Evolutionary conservation across 495 filamentous ascomycete species (phyloP).

Genomic region (Daldinia concentrica): DNA sequence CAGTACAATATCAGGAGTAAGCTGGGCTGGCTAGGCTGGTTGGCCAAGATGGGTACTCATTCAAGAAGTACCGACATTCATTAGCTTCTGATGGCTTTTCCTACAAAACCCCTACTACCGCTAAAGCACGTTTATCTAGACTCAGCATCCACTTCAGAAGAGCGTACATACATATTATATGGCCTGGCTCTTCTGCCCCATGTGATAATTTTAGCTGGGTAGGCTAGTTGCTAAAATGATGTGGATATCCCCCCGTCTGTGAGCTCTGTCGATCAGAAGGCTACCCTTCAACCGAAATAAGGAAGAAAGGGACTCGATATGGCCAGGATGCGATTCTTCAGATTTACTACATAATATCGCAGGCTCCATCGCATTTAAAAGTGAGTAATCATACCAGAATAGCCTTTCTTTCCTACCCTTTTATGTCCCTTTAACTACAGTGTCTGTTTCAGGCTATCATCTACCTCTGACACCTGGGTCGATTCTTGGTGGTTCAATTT

Average conservation of each 20-base stretch:
- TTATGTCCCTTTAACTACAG: background rate
- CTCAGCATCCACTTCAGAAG: conserved; percentile 20
- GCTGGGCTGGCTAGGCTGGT: background rate
- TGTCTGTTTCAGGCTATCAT: conserved; percentile 33
- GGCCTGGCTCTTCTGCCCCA: conserved; percentile 15
- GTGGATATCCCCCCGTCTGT: conserved; percentile 27
- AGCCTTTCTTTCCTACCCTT: background rate
- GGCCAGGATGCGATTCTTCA: conserved; percentile 16
- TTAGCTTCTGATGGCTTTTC: conserved; percentile 31
- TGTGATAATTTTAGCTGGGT: conserved; percentile 36
- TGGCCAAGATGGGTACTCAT: background rate
- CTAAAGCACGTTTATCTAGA: conserved; percentile 44
- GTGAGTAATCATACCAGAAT: conserved; percentile 9
- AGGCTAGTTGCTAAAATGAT: conserved; percentile 29
- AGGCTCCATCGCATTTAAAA: conserved; percentile 23
- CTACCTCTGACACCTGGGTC: conserved; percentile 29
- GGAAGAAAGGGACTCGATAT: conserved; percentile 8
- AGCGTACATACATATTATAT: conserved; percentile 14
- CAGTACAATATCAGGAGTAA: conserved; percentile 26
- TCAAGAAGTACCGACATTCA: conserved; percentile 30
- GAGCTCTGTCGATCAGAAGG: conserved; percentile 33
- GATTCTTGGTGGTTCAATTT: conserved; percentile 29
- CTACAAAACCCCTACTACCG: conserved; percentile 24
- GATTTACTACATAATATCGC: conserved; percentile 9
- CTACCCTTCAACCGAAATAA: conserved; percentile 23